A percentile compares a stretch with the other conserved stretches of the same genome.
These are phyloP conservation scores for Fusarium robinianum DNA, from an alignment of 2,329 filamentous ascomycete species.

Conservation along the genomic window DNA sequence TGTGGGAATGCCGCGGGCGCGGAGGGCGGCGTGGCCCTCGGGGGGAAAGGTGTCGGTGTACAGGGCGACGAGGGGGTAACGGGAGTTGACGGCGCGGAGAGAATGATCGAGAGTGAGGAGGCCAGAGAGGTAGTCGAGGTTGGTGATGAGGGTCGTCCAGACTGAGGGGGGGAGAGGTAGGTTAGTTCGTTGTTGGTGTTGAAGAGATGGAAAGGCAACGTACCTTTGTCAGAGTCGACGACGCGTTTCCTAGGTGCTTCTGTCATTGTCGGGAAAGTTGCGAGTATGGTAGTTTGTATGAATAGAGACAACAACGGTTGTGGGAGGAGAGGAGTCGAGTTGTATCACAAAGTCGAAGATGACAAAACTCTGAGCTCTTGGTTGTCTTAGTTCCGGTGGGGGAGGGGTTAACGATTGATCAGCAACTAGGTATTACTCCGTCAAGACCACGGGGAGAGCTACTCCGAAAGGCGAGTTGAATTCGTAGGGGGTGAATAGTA, in stretches of 20 bases:
- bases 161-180: constrained; percentile 53
- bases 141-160: constrained; percentile 88
- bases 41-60: constrained; percentile 78
- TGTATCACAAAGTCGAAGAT: no score
- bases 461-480: background rate
- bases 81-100: constrained; percentile 65
- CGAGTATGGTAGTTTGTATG: background rate
- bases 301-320: no score
- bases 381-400: constrained; percentile 11
- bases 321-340: no score
- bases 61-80: constrained; percentile 79
- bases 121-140: constrained; percentile 78
- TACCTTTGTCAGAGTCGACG: constrained; percentile 49
- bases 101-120: constrained; percentile 81
- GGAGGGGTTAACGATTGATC: constrained; percentile 12
- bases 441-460: background rate
- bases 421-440: no score
- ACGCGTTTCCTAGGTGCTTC: constrained; percentile 32
- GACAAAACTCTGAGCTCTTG: background rate
- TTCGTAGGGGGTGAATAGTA: background rate
- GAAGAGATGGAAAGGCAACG: background rate
- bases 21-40: constrained; percentile 70
- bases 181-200: constrained; percentile 8
- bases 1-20: constrained; percentile 68
- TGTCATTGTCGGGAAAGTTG: constrained; percentile 28